Base-by-base conservation (phyloP, 495 filamentous ascomycete genomes). In the Baudoinia panamericana region DNA sequence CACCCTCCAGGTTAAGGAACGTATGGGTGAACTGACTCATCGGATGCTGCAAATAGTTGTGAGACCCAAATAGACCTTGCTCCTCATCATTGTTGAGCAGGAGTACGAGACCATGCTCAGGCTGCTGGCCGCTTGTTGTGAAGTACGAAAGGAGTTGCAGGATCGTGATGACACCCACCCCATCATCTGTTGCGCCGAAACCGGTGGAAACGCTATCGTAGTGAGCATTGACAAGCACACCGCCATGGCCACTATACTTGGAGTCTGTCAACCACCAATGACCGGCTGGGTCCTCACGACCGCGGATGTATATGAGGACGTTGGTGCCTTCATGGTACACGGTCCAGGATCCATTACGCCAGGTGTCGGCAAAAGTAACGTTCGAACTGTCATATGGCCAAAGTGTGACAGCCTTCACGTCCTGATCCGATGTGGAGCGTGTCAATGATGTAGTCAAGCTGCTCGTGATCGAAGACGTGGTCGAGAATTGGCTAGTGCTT, bases 51-150 rank as follows among this genome's bases (percentile, higher is more conserved):
- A 79, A 73, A 45, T 86, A 92, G n/a, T 77, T 85, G 45, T 79
- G 72, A 27, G 90, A 85, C 4, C 90, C 90, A 54, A 90, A 88
- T 30, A 97, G 66, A 40, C 72, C 90, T 56, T 96, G 85, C 61
- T 97, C 90, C 61, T 97, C 90, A 36, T 84, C 87, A 53, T 96
- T 95, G 63, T 97, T 97, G 46, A 97, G 67, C 29, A 97, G 64
- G 19, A 80, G 73, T 17, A 97, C 78, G 27, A 97, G 66, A 1
- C 86, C 88, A 48, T 72, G 72, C 48, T 77, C 78, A 2, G 84
- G 84, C 48, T 71, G 76, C 53, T 87, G 72, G n/a, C 69, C 79
- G 4, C 73, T 65, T 6, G 72, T 73, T 5, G 83, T 82, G 59
- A 95, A 96, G 57, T 94, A 81, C 41, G 77, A 76, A 41, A 97